Evolutionary conservation across 495 filamentous ascomycete species (phyloP).

Genomic region (Wilcoxina mikolae): DNA sequence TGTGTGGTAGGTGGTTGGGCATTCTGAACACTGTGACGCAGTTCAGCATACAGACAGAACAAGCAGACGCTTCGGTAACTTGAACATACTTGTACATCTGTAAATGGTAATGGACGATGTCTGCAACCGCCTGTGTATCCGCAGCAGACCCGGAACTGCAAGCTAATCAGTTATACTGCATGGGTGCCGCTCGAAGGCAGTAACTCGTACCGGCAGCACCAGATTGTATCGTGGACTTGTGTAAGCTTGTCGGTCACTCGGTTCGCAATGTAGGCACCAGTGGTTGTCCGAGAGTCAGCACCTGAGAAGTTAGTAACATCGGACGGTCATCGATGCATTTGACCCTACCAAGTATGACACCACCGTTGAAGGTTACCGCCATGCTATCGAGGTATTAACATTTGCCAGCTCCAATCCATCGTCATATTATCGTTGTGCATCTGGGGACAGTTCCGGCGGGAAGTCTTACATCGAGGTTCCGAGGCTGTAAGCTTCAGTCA

Average conservation of each 20-base stretch:
- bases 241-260: conserved; percentile 98
- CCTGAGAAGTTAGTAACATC: conserved; percentile 33
- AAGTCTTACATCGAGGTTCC: conserved; percentile 88
- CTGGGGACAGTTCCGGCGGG: neutral
- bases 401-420: conserved; percentile 5
- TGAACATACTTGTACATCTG: conserved; percentile 55
- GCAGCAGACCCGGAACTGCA: conserved; percentile 78
- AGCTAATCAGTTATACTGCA: neutral
- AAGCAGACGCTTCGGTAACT: neutral
- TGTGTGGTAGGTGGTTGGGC: conserved; percentile 80
- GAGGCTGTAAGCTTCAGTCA: conserved; percentile 41
- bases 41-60: neutral
- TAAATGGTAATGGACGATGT: conserved; percentile 92
- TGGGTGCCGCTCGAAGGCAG: neutral
- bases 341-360: conserved; percentile 70
- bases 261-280: conserved; percentile 96
- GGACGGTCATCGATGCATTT: neutral
- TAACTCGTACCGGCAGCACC: conserved; percentile 61
- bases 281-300: conserved; percentile 96
- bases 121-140: conserved; percentile 93
- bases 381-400: conserved; percentile 39
- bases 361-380: conserved; percentile 94
- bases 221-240: conserved; percentile 95
- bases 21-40: conserved; percentile 47
- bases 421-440: neutral